Conservation (phyloP, 148 eudicot genomes). For the Simmondsia chinensis region DNA sequence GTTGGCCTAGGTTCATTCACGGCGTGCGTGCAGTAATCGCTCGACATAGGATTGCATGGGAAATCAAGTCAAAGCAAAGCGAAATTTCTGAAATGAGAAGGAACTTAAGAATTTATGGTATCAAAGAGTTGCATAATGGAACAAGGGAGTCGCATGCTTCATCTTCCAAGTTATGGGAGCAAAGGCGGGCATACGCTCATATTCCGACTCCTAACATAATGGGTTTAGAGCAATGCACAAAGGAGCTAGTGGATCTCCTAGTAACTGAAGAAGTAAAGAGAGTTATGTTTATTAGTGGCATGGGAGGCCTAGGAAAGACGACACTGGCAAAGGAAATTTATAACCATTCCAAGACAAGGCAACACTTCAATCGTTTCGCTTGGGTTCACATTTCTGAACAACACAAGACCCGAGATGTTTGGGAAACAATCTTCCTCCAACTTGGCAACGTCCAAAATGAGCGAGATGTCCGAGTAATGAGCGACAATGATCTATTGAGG, state of each 20-base stretch:
- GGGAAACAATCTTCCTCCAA: not conserved
- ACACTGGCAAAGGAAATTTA: conserved; percentile 2
- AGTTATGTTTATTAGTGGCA: not conserved
- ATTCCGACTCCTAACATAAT: not conserved
- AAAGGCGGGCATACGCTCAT: not conserved
- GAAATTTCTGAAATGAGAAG: too few species aligned
- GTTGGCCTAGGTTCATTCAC: too few species aligned
- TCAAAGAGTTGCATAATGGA: too few species aligned
- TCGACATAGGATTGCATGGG: too few species aligned
- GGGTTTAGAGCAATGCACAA: not conserved
- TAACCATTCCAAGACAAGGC: not conserved
- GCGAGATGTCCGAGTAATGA: not conserved
- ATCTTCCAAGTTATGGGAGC: not conserved
- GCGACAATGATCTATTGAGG: too few species aligned
- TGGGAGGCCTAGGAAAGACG: conserved; percentile 1
- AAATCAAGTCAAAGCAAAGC: too few species aligned
- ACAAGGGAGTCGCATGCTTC: too few species aligned
- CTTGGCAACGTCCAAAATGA: not conserved
- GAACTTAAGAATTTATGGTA: too few species aligned
- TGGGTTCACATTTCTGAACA: not conserved
- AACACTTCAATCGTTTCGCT: not conserved
- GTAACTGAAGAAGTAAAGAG: not conserved
- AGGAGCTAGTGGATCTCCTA: not conserved
- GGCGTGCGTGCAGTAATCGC: too few species aligned
- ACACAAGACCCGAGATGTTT: not conserved